Conservation (phyloP, 768 basidiomycete species). For the Tricholoma hemisulphureum region DNA sequence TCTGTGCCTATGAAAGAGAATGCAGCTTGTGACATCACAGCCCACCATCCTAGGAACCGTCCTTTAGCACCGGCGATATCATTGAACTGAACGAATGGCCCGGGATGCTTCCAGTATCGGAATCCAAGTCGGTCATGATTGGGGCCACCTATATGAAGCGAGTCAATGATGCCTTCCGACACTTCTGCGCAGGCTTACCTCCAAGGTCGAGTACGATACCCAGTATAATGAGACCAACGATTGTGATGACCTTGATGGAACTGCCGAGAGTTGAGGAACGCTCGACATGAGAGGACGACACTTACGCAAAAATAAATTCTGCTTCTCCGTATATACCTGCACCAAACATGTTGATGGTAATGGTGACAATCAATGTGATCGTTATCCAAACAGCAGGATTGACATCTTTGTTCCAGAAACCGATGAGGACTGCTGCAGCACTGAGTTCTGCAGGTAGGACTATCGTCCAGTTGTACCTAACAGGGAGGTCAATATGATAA, state of each 20-base stretch:
- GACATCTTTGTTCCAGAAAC: constrained; percentile 60
- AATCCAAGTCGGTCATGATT: constrained; percentile 71
- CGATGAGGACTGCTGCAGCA: constrained; percentile 73
- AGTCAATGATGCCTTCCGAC: neutral
- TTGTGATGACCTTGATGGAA: constrained; percentile 88
- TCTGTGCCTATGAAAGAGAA: constrained; percentile 94
- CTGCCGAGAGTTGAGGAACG: constrained; percentile 23
- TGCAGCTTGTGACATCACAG: constrained; percentile 76
- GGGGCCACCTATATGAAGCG: constrained; percentile 68
- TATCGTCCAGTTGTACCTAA: constrained; percentile 60
- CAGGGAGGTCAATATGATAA: no score
- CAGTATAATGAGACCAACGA: constrained; percentile 68
- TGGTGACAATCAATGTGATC: constrained; percentile 70
- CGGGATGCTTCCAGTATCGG: constrained; percentile 85
- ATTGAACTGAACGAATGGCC: constrained; percentile 76
- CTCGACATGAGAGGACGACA: constrained; percentile 33
- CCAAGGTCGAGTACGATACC: constrained; percentile 82
- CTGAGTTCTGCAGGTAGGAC: constrained; percentile 72
- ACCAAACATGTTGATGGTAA: constrained; percentile 74
- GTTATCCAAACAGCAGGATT: constrained; percentile 79
- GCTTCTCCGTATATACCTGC: constrained; percentile 81
- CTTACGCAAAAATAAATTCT: constrained; percentile 83
- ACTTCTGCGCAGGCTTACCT: constrained; percentile 28
- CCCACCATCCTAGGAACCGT: constrained; percentile 63
- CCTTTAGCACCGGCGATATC: constrained; percentile 68